phyloP scores from a whole-genome alignment of 352 stramenopile species.

The Thalassiosira hispida region DNA sequence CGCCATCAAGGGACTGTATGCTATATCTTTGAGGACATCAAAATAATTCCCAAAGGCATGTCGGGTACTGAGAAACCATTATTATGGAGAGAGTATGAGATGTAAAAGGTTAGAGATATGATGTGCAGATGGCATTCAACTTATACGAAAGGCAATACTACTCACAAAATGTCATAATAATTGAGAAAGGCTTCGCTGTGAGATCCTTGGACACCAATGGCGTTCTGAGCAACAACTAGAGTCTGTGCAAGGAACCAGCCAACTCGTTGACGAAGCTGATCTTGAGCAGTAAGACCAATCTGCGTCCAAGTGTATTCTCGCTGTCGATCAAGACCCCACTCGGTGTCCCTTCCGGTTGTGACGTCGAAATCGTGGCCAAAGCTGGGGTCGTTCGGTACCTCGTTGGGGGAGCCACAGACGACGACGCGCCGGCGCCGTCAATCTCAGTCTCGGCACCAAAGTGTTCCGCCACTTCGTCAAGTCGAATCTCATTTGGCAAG shows the following conservation, averaged over 20 bases:
- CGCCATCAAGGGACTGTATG: slow-evolving; percentile 81
- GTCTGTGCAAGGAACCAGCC: slow-evolving; percentile 83
- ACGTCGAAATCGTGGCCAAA: slow-evolving; percentile 52
- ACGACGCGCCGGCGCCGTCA: slow-evolving; percentile 42
- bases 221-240: slow-evolving; percentile 47
- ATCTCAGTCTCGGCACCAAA: slow-evolving; percentile 44
- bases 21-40: slow-evolving; percentile 80
- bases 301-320: slow-evolving; percentile 37
- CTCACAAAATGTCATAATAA: slow-evolving; percentile 87
- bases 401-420: slow-evolving; percentile 66
- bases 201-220: slow-evolving; percentile 28
- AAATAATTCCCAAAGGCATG: slow-evolving; percentile 84
- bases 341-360: slow-evolving; percentile 37
- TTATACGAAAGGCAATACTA: no score
- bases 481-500: slow-evolving; percentile 61
- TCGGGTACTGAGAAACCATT: no score
- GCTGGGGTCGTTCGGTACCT: slow-evolving; percentile 56
- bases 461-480: slow-evolving; percentile 54
- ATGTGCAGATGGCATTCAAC: no score
- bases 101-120: no score
- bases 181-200: slow-evolving; percentile 71
- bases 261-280: slow-evolving; percentile 84
- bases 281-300: slow-evolving; percentile 38
- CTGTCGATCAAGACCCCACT: slow-evolving; percentile 40
- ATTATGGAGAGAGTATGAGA: no score